These are phyloP conservation scores for Diversispora epigaea DNA, from an alignment of 192 early-diverging fungal genomes.

Conservation along the genomic window DNA sequence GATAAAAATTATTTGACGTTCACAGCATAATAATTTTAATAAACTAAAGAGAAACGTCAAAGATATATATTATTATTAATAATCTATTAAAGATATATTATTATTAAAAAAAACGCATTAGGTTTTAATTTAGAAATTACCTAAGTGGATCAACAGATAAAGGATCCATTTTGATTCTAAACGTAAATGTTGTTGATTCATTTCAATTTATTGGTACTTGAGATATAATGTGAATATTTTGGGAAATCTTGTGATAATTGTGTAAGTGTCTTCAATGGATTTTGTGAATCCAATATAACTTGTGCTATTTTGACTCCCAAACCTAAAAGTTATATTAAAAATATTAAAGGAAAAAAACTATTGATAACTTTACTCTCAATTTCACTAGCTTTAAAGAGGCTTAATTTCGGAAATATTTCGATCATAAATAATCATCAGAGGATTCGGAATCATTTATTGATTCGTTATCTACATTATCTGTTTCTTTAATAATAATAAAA, in stretches of 20 bases:
- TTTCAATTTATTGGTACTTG: conserved; percentile 45
- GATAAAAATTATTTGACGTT: conserved; percentile 50
- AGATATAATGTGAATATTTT: conserved; percentile 74
- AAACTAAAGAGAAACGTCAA: conserved; percentile 40
- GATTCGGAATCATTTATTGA: not conserved
- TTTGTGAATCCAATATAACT: conserved; percentile 60
- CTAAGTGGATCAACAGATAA: conserved; percentile 65
- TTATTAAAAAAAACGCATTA: not conserved
- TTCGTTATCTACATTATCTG: conserved; percentile 12
- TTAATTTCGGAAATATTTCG: conserved; percentile 47
- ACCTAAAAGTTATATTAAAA: conserved; percentile 36
- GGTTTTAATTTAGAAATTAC: conserved; percentile 33
- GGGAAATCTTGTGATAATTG: conserved; percentile 84
- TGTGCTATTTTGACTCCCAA: conserved; percentile 74
- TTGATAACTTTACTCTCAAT: conserved; percentile 45
- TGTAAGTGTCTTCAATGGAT: conserved; percentile 65
- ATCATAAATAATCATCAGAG: conserved; percentile 38
- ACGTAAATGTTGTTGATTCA: conserved; percentile 30
- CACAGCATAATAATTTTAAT: conserved; percentile 57
- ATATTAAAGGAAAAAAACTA: no score
- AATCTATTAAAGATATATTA: not conserved
- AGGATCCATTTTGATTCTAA: conserved; percentile 44
- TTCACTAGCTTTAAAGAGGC: conserved; percentile 51
- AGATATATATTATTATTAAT: no score
- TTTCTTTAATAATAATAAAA: not conserved